Base-by-base conservation (phyloP, 352 stramenopile genomes). In the Globisporangium mamillatum region DNA sequence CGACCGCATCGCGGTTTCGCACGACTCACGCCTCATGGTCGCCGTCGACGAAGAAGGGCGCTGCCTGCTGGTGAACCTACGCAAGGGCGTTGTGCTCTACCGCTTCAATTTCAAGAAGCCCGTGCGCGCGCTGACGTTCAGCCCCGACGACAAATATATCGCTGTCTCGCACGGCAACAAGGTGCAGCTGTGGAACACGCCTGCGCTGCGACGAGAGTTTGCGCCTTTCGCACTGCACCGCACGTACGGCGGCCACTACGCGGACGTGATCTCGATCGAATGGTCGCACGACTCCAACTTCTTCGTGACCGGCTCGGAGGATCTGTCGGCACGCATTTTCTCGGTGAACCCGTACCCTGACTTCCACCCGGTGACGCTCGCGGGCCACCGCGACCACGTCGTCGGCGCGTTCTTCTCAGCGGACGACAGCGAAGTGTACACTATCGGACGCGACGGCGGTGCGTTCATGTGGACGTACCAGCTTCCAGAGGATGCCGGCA, bases 91-190 rank as follows among this genome's bases (percentile, higher is more conserved):
- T 8, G 90, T 98, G 54, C 78, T 98, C 22, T 96, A 98, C 73
- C 88, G 94, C 59, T 97, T 98, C 78, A 94, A 98, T 77, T 98
- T 98, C 66, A 98, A 98, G 74, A 89, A 94, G 61, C 89, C 79
- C 46, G 91, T 98, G 29, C 73, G 81, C 7, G 88, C 91, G 27
- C 71, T 98, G 36, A 78, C 66, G 56, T 98, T 98, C 76, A 97
- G 87, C 61, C 94, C 93, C 0, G 82, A 98, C 64, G 81, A 98
- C 76, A 72, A 77, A 32, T 97, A 82, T 70, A 89, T 98, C 70
- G 93, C 94, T 10, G 87, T 98, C 36, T 80, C 88, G 9, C 82
- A 95, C 44, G 94, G 91, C 64, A 97, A 87, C 72, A 97, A 97
- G 69, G 79, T 98, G 61, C 88, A 98, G 71, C 72, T 98, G 5